Conservation (phyloP, 768 basidiomycete species). For the Coprinopsis marcescibilis region DNA sequence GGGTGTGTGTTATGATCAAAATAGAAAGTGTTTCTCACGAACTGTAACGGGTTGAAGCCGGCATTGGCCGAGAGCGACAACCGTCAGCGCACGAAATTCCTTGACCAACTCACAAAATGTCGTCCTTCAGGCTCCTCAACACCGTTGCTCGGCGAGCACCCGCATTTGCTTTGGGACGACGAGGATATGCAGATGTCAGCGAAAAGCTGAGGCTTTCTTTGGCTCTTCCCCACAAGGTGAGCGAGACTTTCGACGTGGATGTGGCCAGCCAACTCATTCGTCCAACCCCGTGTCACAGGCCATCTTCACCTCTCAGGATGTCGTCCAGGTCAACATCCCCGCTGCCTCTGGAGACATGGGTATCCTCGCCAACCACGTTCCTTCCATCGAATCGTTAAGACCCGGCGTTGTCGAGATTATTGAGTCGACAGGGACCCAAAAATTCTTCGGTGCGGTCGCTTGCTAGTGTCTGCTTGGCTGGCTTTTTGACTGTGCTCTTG, state of each 20-base stretch:
- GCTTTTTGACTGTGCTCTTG: neutral
- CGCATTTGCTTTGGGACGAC: conserved; percentile 46
- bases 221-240: conserved; percentile 91
- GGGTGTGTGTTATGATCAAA: neutral
- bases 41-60: conserved; percentile 6
- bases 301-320: conserved; percentile 86
- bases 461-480: neutral
- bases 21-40: conserved; percentile 3
- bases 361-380: conserved; percentile 97
- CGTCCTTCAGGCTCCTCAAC: conserved; percentile 67
- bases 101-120: conserved; percentile 45
- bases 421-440: conserved; percentile 78
- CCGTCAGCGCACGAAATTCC: conserved; percentile 39
- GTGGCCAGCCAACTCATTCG: neutral
- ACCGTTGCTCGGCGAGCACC: conserved; percentile 54
- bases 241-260: conserved; percentile 20
- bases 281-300: conserved; percentile 43
- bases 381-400: conserved; percentile 92
- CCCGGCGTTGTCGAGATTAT: conserved; percentile 94
- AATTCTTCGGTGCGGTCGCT: conserved; percentile 89
- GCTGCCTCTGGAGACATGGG: conserved; percentile 98
- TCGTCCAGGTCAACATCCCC: conserved; percentile 91
- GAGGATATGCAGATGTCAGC: conserved; percentile 88
- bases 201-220: conserved; percentile 92
- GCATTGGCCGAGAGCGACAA: conserved; percentile 24